Base-by-base conservation (phyloP, 345 rosid genomes). In the Trapa incisa region DNA sequence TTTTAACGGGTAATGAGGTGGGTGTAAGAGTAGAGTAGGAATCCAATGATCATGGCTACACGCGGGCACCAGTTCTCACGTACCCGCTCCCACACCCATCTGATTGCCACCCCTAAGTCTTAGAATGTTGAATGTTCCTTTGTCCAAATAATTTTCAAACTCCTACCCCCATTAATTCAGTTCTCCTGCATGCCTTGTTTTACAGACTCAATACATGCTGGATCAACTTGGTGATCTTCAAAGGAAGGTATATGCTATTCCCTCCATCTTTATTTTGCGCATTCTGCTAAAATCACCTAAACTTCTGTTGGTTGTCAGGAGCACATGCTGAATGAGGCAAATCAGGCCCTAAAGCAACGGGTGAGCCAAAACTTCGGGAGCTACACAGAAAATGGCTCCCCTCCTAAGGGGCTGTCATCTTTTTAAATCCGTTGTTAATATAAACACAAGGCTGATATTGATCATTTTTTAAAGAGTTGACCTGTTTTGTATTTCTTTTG, bases 151-250 rank as follows among this genome's bases (percentile, higher is more conserved):
- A 50, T 50, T 50, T 16, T 50, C 56, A 50, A 15, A n/a, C 13
- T 17, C 14, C 2, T 50, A 17, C 22, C 22, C 22, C 22, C 56
- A 4, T 50, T 48, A 8, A 10, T 37, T 38, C 6, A 67, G 12
- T 37, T 29, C 22, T 38, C 13, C 36, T 2, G n/a, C 47, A 3
- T 72, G 47, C 10, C 33, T 67, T 7, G 5, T 74, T 68, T 43
- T 71, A 65, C 85, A 93, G 98, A 88, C 97, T 43, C 97, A 90
- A 62, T 82, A 72, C 81, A 88, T 93, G 97, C 84, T 90, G 67
- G 98, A 93, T 79, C 96, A 89, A 76, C 97, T 90, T 73, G 81
- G 80, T 64, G 97, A 93, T 75, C 89, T 93, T 45, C 98, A 93
- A 72, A 83, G 84, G 32, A 88, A 80, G 96, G 98, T 90, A 41